Base-by-base conservation (phyloP, 106 monocot genomes). In the Dioscorea zingiberensis region DNA sequence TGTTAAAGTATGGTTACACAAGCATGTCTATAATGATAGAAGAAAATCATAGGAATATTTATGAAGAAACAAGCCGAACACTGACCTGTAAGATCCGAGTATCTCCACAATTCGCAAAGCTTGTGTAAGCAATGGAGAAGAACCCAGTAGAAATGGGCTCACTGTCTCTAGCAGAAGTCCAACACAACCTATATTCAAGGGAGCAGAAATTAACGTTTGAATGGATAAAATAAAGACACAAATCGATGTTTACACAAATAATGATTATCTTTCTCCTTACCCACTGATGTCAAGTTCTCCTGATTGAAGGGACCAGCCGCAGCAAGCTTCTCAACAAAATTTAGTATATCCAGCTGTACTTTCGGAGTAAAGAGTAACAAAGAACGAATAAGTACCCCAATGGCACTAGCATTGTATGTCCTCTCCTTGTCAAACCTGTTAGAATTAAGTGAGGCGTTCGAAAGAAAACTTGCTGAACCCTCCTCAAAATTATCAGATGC, bases 251-350 rank as follows among this genome's bases (percentile, higher is more conserved):
- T 38, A 38, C 38, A 38, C 4, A 6, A 6, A 38, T 38, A 38
- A 38, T 38, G 17, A 24, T 25, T 59, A 29, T 74, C 24, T 26
- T 59, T 28, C 16, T 22, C 15, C 74, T 55, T 67, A 92, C 97
- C 98, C 67, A 87, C 86, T 71, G 93, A 89, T 74, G 89, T 93
- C 63, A 98, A 84, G 53, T 78, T 98, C 58, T 98, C 93, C 63
- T 84, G 92, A 80, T 98, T 98, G 48, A 98, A 98, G 48, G 89
- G 74, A 17, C 98, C 77, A 70, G 85, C 74, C 71, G 51, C 74
- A 58, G 93, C 83, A 67, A 98, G 82, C 55, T 82, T 93, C 69
- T 93, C 86, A 64, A 98, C 82, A 68, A 98, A 93, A 25, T 64
- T 81, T 45, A 98, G 80, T 48, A 98, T 62, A 61, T 98, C 98